Conservation (phyloP, 139 green algal species). For the Chlamydomonas urium region DNA sequence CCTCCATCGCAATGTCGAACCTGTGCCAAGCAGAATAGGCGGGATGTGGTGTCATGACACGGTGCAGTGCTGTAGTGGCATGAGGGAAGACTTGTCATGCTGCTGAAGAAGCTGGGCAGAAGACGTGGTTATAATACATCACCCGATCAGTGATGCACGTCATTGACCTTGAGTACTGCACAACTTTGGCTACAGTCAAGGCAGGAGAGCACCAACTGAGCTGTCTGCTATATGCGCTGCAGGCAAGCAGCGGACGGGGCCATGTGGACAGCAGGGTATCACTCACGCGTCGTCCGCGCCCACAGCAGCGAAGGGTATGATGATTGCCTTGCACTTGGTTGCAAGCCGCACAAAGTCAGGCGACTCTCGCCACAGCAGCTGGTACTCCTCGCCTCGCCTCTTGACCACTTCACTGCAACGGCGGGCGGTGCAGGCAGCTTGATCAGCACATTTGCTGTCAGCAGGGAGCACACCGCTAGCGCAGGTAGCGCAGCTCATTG, state of each 20-base stretch:
- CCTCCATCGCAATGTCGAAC: conserved; percentile 34
- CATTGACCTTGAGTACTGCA: neutral
- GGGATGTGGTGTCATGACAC: neutral
- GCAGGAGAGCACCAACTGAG: neutral
- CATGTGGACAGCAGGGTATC: no score
- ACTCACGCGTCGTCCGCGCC: conserved; percentile 60
- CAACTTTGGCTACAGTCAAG: neutral
- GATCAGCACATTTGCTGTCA: no score
- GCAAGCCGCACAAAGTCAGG: conserved; percentile 82
- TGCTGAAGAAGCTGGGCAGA: neutral
- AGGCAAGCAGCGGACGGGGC: no score
- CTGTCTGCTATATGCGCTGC: no score
- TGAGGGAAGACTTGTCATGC: neutral
- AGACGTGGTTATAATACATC: neutral
- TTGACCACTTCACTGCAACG: conserved; percentile 30
- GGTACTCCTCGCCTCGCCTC: conserved; percentile 62
- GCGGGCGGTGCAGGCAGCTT: no score
- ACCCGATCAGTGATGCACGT: neutral
- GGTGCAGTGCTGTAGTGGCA: neutral
- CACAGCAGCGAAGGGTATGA: conserved; percentile 75
- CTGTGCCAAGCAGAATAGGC: neutral
- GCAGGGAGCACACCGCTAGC: no score
- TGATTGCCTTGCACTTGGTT: conserved; percentile 56
- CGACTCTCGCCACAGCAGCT: conserved; percentile 70
- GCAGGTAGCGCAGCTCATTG: no score